Evolutionary conservation across 805 yeast genomes (phyloP).

Genomic region (fission yeast (Schizosaccharomyces pombe)): DNA sequence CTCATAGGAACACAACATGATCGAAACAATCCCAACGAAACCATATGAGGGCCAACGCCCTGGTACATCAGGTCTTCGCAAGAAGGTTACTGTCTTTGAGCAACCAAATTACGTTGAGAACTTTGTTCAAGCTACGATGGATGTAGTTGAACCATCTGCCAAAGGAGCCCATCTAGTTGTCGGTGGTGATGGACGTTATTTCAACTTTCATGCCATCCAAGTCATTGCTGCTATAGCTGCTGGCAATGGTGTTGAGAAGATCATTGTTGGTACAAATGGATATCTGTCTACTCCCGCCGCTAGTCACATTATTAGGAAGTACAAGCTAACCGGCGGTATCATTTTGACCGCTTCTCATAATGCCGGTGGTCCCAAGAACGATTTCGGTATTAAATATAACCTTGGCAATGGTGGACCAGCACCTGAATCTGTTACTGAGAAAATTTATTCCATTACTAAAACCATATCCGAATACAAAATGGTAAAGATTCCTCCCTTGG

Average conservation of each 20-base stretch:
- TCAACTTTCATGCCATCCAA: slow-evolving; percentile 60
- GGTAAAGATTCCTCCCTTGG: slow-evolving; percentile 39
- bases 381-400: slow-evolving; percentile 88
- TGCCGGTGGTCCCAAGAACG: slow-evolving; percentile 80
- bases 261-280: slow-evolving; percentile 74
- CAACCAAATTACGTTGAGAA: slow-evolving; percentile 69
- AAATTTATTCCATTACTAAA: slow-evolving; percentile 51
- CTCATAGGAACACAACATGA: too few species aligned
- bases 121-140: slow-evolving; percentile 67
- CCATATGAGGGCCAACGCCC: slow-evolving; percentile 86
- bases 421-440: slow-evolving; percentile 79
- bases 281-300: slow-evolving; percentile 90
- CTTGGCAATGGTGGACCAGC: slow-evolving; percentile 95
- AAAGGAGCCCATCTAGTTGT: slow-evolving; percentile 53
- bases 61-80: slow-evolving; percentile 90
- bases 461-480: slow-evolving; percentile 36
- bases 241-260: slow-evolving; percentile 65
- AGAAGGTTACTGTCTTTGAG: slow-evolving; percentile 69
- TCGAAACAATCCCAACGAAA: slow-evolving; percentile 30
- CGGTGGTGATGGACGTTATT: slow-evolving; percentile 94
- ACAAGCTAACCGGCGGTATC: slow-evolving; percentile 66
- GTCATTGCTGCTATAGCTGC: slow-evolving; percentile 64
- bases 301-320: slow-evolving; percentile 67
- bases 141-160: slow-evolving; percentile 77
- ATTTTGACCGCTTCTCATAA: slow-evolving; percentile 90